Conservation (phyloP, 768 basidiomycete species). For the Leccinum uliginosum region DNA sequence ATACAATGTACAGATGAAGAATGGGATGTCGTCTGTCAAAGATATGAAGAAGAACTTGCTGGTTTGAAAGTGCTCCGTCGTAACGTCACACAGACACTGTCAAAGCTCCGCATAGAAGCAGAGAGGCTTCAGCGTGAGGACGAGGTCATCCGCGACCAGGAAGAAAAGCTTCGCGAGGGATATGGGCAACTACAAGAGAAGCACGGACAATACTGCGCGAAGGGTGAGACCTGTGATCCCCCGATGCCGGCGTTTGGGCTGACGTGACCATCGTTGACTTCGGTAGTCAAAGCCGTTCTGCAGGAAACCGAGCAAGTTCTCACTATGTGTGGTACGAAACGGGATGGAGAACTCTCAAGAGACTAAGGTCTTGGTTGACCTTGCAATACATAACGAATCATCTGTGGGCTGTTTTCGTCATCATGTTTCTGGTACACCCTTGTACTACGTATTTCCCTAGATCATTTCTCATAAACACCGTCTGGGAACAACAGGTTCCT, state of each 20-base stretch:
- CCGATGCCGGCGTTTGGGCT: not conserved
- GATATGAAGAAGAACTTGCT: conserved; percentile 59
- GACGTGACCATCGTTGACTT: conserved; percentile 4
- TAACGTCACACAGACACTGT: conserved; percentile 43
- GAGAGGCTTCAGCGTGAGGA: conserved; percentile 41
- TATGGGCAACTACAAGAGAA: conserved; percentile 39
- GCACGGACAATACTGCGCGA: conserved; percentile 39
- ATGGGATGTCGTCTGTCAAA: conserved; percentile 53
- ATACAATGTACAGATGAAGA: conserved; percentile 42
- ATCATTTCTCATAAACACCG: not conserved
- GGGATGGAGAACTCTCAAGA: conserved; percentile 26
- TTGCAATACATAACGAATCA: not conserved
- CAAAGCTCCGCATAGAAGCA: conserved; percentile 36
- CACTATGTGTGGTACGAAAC: conserved; percentile 41
- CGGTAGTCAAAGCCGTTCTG: conserved; percentile 36
- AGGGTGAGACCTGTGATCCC: conserved; percentile 27
- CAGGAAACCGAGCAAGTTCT: conserved; percentile 45
- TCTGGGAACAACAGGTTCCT: not conserved
- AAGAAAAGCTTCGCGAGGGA: conserved; percentile 35
- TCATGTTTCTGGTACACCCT: not conserved
- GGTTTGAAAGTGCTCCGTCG: conserved; percentile 54
- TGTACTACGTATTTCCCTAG: not conserved
- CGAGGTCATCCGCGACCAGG: conserved; percentile 37
- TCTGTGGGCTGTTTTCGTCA: not conserved
- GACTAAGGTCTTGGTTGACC: not conserved